These are phyloP conservation scores for Kurtzmaniella quercitrusa DNA, from an alignment of 1,139 yeast species.

Conservation along the genomic window DNA sequence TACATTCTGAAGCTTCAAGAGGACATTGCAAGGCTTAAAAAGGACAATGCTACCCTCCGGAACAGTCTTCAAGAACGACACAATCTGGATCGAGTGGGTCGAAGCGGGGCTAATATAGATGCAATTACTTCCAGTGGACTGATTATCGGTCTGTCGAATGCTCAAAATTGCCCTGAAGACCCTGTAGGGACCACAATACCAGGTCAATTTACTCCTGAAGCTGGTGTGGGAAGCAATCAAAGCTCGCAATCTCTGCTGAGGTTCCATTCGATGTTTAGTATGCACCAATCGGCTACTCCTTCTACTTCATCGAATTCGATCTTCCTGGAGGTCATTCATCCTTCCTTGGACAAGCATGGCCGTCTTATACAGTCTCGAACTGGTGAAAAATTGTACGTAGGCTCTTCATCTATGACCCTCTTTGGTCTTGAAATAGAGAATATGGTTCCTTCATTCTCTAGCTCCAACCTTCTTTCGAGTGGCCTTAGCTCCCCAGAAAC, in stretches of 20 bases:
- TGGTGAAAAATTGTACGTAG: constrained; percentile 71
- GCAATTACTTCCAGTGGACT: not conserved
- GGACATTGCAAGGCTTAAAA: constrained; percentile 50
- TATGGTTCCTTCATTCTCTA: constrained; percentile 37
- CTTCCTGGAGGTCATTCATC: constrained; percentile 49
- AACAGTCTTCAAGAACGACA: constrained; percentile 34
- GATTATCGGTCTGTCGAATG: not conserved
- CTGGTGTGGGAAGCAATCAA: too few relatives aligned
- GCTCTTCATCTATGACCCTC: constrained; percentile 77
- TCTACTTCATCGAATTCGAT: not conserved
- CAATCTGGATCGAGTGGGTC: constrained; percentile 9
- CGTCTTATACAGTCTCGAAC: constrained; percentile 67
- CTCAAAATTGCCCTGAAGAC: not conserved
- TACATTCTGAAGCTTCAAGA: constrained; percentile 67
- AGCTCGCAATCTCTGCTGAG: constrained; percentile 1
- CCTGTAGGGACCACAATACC: not conserved
- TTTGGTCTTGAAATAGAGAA: constrained; percentile 75
- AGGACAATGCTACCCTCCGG: constrained; percentile 54
- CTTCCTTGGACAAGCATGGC: constrained; percentile 66
- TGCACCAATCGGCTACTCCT: not conserved
- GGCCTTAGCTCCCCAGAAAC: constrained; percentile 5
- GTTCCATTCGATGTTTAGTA: not conserved
- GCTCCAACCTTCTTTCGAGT: constrained; percentile 16
- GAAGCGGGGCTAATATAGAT: not conserved
- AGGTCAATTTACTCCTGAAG: not conserved